Evolutionary conservation across 2,329 filamentous ascomycete genomes (phyloP).

Genomic region (Xylaria sp.): DNA sequence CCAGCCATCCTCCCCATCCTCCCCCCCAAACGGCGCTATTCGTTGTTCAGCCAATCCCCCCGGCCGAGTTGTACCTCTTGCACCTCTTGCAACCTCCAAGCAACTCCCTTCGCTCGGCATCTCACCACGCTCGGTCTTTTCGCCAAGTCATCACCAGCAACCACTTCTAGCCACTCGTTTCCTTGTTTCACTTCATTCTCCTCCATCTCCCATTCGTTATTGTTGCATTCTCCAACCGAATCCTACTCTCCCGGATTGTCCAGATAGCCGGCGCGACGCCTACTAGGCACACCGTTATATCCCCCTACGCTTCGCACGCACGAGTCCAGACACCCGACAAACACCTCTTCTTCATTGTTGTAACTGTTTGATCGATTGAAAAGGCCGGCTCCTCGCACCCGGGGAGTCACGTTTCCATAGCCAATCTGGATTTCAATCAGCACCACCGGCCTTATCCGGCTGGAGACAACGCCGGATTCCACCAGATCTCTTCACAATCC

Average conservation of each 20-base stretch:
- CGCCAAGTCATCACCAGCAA: constrained; percentile 19
- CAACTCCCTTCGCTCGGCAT: constrained; percentile 21
- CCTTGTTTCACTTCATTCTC: constrained; percentile 13
- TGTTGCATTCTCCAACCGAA: not conserved
- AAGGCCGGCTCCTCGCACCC: constrained; percentile 33
- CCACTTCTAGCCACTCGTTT: constrained; percentile 21
- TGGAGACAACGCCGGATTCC: constrained; percentile 38
- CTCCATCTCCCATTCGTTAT: not conserved
- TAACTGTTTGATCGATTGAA: constrained; percentile 8
- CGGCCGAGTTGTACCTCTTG: not conserved
- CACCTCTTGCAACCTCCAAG: too few species aligned
- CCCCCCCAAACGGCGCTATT: too few species aligned
- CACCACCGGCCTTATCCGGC: constrained; percentile 33
- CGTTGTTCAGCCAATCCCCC: constrained; percentile 11
- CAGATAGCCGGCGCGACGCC: not conserved
- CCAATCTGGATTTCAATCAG: constrained; percentile 41
- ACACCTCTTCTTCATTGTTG: not conserved
- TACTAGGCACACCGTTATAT: too few species aligned
- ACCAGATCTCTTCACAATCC: constrained; percentile 33
- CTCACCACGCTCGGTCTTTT: constrained; percentile 24
- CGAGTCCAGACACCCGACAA: constrained; percentile 1
- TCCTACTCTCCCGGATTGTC: not conserved
- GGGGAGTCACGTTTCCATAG: constrained; percentile 33
- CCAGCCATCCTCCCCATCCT: constrained; percentile 3
- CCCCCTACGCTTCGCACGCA: not conserved